Conservation (phyloP, 495 filamentous ascomycete species). For the Tuber melanosporum region DNA sequence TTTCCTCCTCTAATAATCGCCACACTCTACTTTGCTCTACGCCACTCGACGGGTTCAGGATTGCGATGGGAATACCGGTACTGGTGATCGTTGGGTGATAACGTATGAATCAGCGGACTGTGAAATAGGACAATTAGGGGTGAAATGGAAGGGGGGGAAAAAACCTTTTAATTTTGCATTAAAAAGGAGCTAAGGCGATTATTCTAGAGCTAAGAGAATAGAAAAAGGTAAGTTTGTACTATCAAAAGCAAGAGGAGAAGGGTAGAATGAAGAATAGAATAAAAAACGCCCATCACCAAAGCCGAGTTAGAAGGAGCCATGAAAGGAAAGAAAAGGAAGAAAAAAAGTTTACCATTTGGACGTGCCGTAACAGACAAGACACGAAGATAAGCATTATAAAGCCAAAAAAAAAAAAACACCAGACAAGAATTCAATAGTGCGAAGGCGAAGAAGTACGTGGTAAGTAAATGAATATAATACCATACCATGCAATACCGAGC, state of each 20-base stretch:
- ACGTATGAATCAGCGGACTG: neutral
- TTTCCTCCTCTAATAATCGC: neutral
- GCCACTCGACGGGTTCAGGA: neutral
- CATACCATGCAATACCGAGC: neutral
- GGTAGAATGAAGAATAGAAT: neutral
- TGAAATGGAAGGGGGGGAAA: neutral
- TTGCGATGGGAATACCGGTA: neutral
- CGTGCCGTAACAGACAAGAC: neutral
- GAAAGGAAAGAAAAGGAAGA: constrained; percentile 12
- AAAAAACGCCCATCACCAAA: constrained; percentile 20
- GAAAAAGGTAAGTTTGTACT: neutral
- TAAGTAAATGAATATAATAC: constrained; percentile 1
- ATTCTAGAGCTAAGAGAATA: constrained; percentile 3
- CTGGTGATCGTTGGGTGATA: neutral
- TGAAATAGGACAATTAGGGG: neutral
- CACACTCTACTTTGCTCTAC: neutral
- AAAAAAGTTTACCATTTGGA: constrained; percentile 4
- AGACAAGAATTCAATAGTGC: neutral
- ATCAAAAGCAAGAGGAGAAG: neutral
- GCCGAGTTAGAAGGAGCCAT: neutral
- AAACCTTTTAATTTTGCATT: neutral
- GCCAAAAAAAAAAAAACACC: neutral
- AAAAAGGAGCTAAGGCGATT: neutral
- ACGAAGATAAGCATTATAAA: neutral
- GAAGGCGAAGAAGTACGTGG: neutral